Conservation (phyloP, 352 stramenopile species). For the Plasmopara halstedii region DNA sequence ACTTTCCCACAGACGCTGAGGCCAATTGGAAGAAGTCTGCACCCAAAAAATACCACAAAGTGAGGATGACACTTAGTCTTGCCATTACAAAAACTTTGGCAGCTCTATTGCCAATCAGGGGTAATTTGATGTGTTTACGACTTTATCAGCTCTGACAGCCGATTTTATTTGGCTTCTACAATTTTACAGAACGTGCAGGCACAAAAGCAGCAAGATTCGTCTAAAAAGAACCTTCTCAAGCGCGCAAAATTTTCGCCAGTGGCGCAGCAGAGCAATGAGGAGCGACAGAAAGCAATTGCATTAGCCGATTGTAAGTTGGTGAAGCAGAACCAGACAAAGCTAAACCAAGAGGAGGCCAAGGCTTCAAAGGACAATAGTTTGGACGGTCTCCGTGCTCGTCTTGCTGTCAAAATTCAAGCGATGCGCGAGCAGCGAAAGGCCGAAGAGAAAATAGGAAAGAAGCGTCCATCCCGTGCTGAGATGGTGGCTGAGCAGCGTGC, state of each 20-base stretch:
- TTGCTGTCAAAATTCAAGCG: slow-evolving; percentile 60
- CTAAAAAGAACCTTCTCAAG: slow-evolving; percentile 55
- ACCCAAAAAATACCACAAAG: slow-evolving; percentile 75
- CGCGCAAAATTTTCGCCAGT: slow-evolving; percentile 62
- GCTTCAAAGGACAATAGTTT: slow-evolving; percentile 30
- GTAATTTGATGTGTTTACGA: no score
- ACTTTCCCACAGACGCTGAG: slow-evolving; percentile 73
- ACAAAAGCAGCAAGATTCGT: slow-evolving; percentile 40
- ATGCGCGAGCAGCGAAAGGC: slow-evolving; percentile 70
- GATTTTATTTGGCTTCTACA: not conserved
- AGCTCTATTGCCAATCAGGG: no score
- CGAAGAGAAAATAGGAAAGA: slow-evolving; percentile 53
- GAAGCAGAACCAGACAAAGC: slow-evolving; percentile 29
- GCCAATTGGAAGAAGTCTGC: slow-evolving; percentile 65
- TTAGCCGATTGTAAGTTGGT: slow-evolving; percentile 36
- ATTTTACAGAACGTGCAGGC: slow-evolving; percentile 39
- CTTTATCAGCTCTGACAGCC: slow-evolving; percentile 6
- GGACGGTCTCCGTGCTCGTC: slow-evolving; percentile 55
- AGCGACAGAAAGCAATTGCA: slow-evolving; percentile 36
- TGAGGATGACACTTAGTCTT: slow-evolving; percentile 13
- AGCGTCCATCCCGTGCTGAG: slow-evolving; percentile 27
- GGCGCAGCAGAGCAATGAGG: slow-evolving; percentile 58
- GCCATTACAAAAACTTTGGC: slow-evolving; percentile 1
- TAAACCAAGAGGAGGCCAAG: slow-evolving; percentile 35
- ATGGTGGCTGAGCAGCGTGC: slow-evolving; percentile 20